Evolutionary conservation across 345 rosid species (phyloP).

Genomic region (Camelina neglecta): DNA sequence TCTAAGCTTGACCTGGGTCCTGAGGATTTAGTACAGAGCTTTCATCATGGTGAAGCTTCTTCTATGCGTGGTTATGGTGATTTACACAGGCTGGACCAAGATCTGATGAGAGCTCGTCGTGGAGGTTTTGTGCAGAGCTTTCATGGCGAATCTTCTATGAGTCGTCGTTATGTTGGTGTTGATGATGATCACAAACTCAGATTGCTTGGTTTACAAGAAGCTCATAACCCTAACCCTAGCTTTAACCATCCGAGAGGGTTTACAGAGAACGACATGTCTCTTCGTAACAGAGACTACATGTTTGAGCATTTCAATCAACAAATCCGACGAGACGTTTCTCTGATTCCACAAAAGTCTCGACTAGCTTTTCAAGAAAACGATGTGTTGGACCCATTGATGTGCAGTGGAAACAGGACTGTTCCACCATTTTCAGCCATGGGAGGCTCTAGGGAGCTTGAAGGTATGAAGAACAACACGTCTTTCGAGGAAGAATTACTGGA

Average conservation of each 20-base stretch:
- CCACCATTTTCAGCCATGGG: constrained; percentile 39
- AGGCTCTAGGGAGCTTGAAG: constrained; percentile 35
- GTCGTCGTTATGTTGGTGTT: neutral
- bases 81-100: neutral
- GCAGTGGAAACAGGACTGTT: constrained; percentile 13
- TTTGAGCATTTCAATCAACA: constrained; percentile 42
- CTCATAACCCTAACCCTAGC: constrained; percentile 36
- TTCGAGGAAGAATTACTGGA: constrained; percentile 10
- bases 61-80: constrained; percentile 11
- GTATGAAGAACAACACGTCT: constrained; percentile 36
- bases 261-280: neutral
- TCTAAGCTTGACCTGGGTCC: neutral
- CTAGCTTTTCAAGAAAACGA: constrained; percentile 20
- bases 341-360: neutral
- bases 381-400: neutral
- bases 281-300: constrained; percentile 40
- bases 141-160: constrained; percentile 18
- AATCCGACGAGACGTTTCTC: neutral
- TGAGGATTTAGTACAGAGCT: neutral
- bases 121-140: constrained; percentile 36
- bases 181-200: constrained; percentile 31
- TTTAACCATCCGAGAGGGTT: constrained; percentile 23
- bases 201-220: constrained; percentile 42
- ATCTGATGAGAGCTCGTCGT: constrained; percentile 31
- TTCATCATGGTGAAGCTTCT: constrained; percentile 10